Percentiles rank a stretch among this genome's conserved stretches.
Conservation (phyloP, 2,329 filamentous ascomycete genomes). For the Amauroascus verrucosus region DNA sequence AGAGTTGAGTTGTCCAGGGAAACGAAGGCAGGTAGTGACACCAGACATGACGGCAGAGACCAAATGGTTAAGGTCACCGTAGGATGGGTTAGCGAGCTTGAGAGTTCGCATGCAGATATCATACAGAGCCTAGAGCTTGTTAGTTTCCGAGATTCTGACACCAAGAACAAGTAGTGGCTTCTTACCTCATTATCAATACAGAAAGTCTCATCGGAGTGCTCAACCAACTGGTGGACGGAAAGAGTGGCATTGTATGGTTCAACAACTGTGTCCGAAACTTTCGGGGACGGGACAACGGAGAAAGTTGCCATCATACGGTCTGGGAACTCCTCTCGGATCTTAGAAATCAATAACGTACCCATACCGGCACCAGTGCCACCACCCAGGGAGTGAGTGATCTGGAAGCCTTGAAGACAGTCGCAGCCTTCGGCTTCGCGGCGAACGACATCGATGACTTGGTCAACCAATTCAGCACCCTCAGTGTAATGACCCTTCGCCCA, state of each 20-base stretch:
- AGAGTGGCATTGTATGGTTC: conserved; percentile 99
- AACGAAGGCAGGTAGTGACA: conserved; percentile 95
- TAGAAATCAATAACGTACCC: conserved; percentile 93
- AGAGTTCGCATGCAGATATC: conserved; percentile 99
- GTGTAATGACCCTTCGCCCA: conserved; percentile 99
- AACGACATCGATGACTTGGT: conserved; percentile 89
- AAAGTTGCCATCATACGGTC: conserved; percentile 98
- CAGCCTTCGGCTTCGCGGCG: conserved; percentile 92
- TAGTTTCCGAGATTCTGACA: conserved; percentile 11
- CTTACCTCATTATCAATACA: conserved; percentile 96
- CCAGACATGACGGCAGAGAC: conserved; percentile 99
- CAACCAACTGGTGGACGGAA: conserved; percentile 96
- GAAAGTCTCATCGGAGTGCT: conserved; percentile 99
- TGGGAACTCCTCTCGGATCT: conserved; percentile 96
- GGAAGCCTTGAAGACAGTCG: conserved; percentile 95
- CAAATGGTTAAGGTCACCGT: conserved; percentile 98
- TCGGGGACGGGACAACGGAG: conserved; percentile 92
- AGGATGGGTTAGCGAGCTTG: conserved; percentile 96
- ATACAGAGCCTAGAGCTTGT: conserved; percentile 62
- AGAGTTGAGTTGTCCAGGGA: conserved; percentile 99
- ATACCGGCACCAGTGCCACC: conserved; percentile 95
- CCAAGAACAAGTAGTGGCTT: not conserved
- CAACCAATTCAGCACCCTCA: conserved; percentile 89
- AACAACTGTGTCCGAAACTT: conserved; percentile 98
- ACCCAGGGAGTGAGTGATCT: conserved; percentile 94